Evolutionary conservation across 768 basidiomycete genomes (phyloP).

Genomic region (Coprinopsis marcescibilis): DNA sequence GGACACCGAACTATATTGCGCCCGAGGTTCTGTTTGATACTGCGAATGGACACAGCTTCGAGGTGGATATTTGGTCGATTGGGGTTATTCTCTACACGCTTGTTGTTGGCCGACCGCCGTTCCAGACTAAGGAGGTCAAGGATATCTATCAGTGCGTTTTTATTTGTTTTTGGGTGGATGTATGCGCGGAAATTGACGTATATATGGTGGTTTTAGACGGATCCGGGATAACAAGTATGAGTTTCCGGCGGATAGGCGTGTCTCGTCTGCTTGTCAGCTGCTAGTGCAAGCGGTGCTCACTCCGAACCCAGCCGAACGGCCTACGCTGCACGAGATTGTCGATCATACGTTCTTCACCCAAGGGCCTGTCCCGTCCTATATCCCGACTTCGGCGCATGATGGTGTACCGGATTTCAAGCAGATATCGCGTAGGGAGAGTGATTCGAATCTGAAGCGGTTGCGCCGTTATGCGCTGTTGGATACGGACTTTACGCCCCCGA

Average conservation of each 20-base stretch:
- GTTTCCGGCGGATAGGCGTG: constrained; percentile 72
- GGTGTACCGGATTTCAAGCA: constrained; percentile 68
- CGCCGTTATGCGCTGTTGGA: constrained; percentile 60
- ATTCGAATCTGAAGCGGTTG: constrained; percentile 65
- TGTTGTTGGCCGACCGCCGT: constrained; percentile 90
- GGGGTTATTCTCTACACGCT: constrained; percentile 97
- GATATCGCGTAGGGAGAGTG: constrained; percentile 54
- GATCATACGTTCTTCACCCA: constrained; percentile 78
- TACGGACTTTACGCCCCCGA: constrained; percentile 39
- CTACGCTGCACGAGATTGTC: constrained; percentile 79
- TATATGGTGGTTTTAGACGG: constrained; percentile 55
- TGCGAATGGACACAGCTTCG: constrained; percentile 94
- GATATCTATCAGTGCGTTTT: constrained; percentile 79
- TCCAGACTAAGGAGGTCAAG: constrained; percentile 98
- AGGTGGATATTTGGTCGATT: constrained; percentile 97
- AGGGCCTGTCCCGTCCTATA: constrained; percentile 74
- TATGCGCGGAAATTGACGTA: too few species aligned
- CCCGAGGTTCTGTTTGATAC: constrained; percentile 97
- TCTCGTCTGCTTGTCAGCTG: constrained; percentile 67
- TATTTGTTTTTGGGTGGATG: background rate
- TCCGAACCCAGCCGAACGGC: constrained; percentile 75
- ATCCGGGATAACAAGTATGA: constrained; percentile 93
- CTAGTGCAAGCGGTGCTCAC: constrained; percentile 85
- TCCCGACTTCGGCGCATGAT: constrained; percentile 78
- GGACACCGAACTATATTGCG: constrained; percentile 98